Evolutionary conservation across 352 stramenopile species (phyloP).

Genomic region (Globisporangium splendens): DNA sequence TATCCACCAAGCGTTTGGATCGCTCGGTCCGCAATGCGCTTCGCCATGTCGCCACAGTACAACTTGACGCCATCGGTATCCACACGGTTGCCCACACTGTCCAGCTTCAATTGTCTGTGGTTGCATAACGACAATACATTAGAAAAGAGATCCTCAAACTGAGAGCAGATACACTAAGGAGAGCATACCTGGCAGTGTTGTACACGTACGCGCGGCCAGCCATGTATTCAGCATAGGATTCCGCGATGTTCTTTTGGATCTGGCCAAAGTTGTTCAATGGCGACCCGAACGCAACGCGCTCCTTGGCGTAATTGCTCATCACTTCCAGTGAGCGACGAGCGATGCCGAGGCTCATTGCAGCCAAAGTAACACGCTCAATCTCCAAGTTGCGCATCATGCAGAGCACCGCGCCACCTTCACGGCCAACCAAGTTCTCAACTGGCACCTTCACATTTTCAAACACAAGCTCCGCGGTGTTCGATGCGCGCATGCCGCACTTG

Average conservation of each 20-base stretch:
- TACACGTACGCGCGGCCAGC: conserved; percentile 97
- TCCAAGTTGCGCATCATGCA: conserved; percentile 98
- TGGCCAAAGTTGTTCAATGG: conserved; percentile 89
- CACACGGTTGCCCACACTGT: conserved; percentile 93
- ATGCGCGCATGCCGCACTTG: conserved; percentile 98
- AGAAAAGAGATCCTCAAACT: conserved; percentile 1
- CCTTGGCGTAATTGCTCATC: conserved; percentile 94
- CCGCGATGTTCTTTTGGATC: conserved; percentile 97
- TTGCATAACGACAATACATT: neutral
- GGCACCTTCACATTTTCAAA: conserved; percentile 97
- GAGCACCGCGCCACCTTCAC: conserved; percentile 68
- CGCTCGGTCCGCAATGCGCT: conserved; percentile 95
- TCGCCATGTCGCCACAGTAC: conserved; percentile 97
- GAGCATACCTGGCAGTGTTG: conserved; percentile 82
- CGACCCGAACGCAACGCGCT: conserved; percentile 94
- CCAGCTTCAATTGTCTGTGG: conserved; percentile 90
- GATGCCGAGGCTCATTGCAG: conserved; percentile 96
- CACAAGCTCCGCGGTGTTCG: conserved; percentile 97
- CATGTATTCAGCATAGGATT: conserved; percentile 99
- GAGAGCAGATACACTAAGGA: neutral
- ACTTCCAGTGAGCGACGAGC: conserved; percentile 95
- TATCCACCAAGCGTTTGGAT: conserved; percentile 98
- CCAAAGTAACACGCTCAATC: conserved; percentile 97
- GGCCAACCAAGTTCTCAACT: conserved; percentile 90
- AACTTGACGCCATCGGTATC: conserved; percentile 99